phyloP scores from a whole-genome alignment of 2,329 filamentous ascomycete genomes.

The Paraconiothyrium brasiliense region DNA sequence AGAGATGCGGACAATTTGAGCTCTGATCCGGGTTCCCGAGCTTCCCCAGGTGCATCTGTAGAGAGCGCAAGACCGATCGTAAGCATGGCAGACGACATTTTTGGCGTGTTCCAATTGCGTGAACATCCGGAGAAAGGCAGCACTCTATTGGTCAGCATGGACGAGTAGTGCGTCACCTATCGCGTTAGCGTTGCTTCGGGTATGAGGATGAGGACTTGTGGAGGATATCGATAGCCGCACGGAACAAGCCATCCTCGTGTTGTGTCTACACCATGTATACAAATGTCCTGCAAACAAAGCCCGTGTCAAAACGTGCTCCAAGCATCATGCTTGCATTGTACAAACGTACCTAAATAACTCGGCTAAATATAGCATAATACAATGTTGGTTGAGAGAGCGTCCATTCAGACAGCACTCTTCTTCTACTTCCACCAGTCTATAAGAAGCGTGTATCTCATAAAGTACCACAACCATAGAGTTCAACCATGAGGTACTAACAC shows the following conservation, averaged over 20 bases:
- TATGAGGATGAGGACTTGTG: background rate
- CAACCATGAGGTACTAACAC: background rate
- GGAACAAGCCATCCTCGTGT: background rate
- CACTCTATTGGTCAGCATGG: background rate
- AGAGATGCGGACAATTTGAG: slow-evolving; percentile 4
- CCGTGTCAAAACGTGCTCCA: background rate
- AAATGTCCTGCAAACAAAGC: background rate
- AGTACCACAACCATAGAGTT: background rate
- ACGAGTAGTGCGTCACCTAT: background rate
- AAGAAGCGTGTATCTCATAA: background rate
- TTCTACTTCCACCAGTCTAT: background rate
- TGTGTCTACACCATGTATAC: background rate
- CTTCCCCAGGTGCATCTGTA: slow-evolving; percentile 19
- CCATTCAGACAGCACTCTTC: background rate
- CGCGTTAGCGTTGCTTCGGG: background rate
- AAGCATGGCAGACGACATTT: background rate
- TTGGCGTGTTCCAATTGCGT: too few species aligned
- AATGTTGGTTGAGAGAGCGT: background rate
- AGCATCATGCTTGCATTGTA: background rate
- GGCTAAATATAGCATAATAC: background rate
- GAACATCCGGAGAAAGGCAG: background rate
- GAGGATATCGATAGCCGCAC: slow-evolving; percentile 6
- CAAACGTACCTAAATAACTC: background rate
- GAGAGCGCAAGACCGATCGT: background rate
- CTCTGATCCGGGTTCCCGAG: slow-evolving; percentile 27